These are phyloP conservation scores for Dissoconium aciculare DNA, from an alignment of 2,329 filamentous ascomycete species.

Conservation along the genomic window DNA sequence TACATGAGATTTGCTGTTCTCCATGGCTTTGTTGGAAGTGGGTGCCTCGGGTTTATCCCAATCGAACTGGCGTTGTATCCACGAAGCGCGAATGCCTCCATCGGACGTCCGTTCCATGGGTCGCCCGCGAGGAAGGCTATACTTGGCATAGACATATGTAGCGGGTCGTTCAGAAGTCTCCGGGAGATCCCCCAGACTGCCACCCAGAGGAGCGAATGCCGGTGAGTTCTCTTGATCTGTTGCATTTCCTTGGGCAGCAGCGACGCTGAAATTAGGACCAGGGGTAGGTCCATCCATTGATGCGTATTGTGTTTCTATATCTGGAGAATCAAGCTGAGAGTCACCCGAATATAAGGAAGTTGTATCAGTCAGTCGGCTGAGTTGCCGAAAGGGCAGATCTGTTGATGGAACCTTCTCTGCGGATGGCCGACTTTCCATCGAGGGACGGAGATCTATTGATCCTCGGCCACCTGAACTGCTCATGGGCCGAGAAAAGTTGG, in stretches of 20 bases:
- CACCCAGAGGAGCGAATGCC: too few species aligned
- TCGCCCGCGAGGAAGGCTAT: conserved; percentile 68
- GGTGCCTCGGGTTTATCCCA: conserved; percentile 37
- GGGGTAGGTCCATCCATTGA: too few species aligned
- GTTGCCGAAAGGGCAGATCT: too few species aligned
- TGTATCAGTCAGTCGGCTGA: too few species aligned
- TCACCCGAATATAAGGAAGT: too few species aligned
- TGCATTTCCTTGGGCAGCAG: too few species aligned
- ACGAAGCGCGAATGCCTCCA: conserved; percentile 38
- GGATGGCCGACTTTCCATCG: conserved; percentile 14
- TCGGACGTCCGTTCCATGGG: conserved; percentile 54
- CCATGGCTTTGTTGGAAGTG: not conserved
- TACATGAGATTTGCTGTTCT: not conserved
- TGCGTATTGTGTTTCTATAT: too few species aligned
- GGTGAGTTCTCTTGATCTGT: too few species aligned
- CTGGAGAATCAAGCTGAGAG: too few species aligned
- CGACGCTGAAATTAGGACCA: too few species aligned
- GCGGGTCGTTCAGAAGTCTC: conserved; percentile 37
- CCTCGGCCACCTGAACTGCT: conserved; percentile 45
- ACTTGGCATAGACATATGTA: conserved; percentile 79
- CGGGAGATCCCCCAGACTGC: too few species aligned
- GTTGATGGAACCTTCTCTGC: too few species aligned
- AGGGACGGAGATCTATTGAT: conserved; percentile 25
- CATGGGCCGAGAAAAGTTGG: conserved; percentile 85
- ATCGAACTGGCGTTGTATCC: conserved; percentile 36